These are phyloP conservation scores for Mucor lusitanicus DNA, from an alignment of 371 early-diverging fungal species.

Conservation along the genomic window DNA sequence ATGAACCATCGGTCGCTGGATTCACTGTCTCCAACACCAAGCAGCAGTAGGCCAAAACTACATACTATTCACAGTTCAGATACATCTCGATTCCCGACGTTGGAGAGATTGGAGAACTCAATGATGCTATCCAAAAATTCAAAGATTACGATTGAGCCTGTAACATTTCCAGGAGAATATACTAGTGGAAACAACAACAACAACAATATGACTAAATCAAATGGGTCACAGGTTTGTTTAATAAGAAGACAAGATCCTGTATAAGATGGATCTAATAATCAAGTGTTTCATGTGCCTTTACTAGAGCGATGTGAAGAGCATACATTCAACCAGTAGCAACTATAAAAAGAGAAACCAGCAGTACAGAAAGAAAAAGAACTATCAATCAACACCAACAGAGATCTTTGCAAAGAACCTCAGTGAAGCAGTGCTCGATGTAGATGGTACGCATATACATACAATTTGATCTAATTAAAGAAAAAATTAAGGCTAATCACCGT, in stretches of 20 bases:
- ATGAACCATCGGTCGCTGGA: background rate
- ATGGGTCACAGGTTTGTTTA: conserved; percentile 16
- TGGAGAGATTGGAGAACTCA: conserved; percentile 28
- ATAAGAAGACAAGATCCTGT: background rate
- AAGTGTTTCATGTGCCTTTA: conserved; percentile 1
- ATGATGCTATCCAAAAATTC: conserved; percentile 5
- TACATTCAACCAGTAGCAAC: conserved; percentile 16
- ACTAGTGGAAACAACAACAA: background rate
- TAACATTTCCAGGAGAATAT: background rate
- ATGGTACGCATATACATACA: conserved; percentile 31
- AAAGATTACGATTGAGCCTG: conserved; percentile 16
- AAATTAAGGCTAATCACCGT: background rate
- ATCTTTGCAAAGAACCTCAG: conserved; percentile 49
- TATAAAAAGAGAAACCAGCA: conserved; percentile 15
- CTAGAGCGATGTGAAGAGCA: conserved; percentile 17
- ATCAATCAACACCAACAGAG: conserved; percentile 34
- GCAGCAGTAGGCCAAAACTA: conserved; percentile 29
- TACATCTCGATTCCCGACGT: conserved; percentile 33
- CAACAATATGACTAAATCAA: conserved; percentile 4
- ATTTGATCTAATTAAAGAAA: background rate
- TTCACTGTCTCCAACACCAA: background rate
- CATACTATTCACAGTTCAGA: conserved; percentile 40
- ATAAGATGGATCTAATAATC: background rate
- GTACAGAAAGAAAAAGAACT: conserved; percentile 7
- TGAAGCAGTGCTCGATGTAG: conserved; percentile 52